A percentile compares a stretch with the other conserved stretches of the same genome.
Conservation (phyloP, 2,329 filamentous ascomycete genomes). For the Esteya vermicola region DNA sequence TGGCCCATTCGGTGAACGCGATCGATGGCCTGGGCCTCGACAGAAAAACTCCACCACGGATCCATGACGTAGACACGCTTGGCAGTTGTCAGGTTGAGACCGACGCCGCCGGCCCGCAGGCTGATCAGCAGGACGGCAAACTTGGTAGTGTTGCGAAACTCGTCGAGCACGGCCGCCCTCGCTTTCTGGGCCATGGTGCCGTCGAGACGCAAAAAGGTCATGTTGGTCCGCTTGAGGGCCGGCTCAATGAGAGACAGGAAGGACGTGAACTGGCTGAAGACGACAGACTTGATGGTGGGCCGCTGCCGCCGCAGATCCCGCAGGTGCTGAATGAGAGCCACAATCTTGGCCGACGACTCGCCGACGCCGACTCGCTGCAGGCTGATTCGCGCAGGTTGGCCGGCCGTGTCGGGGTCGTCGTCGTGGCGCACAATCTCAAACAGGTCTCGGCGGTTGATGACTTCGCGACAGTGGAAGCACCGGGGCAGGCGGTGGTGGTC, state of each 20-base stretch:
- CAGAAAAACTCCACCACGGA: slow-evolving; percentile 96
- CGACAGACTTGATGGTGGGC: slow-evolving; percentile 68
- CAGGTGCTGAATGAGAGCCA: slow-evolving; percentile 62
- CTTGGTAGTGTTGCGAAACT: slow-evolving; percentile 50
- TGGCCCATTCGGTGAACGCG: slow-evolving; percentile 96
- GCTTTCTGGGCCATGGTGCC: slow-evolving; percentile 79
- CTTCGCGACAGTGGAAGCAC: slow-evolving; percentile 83
- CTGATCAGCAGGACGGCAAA: slow-evolving; percentile 71
- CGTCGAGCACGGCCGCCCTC: slow-evolving; percentile 60
- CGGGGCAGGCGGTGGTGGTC: slow-evolving; percentile 61
- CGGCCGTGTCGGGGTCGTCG: slow-evolving; percentile 28
- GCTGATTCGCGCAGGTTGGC: slow-evolving; percentile 37
- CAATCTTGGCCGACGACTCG: slow-evolving; percentile 78
- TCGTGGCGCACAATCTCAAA: slow-evolving; percentile 86
- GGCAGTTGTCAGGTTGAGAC: slow-evolving; percentile 80
- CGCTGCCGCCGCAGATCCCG: slow-evolving; percentile 50
- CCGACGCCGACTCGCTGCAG: slow-evolving; percentile 46
- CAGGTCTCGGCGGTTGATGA: slow-evolving; percentile 68
- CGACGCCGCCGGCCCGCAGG: slow-evolving; percentile 81
- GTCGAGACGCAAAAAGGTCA: slow-evolving; percentile 77
- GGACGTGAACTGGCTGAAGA: slow-evolving; percentile 96
- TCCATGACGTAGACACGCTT: slow-evolving; percentile 98
- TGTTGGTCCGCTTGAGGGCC: slow-evolving; percentile 55
- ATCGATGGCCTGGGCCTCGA: slow-evolving; percentile 95
- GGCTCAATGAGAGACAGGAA: slow-evolving; percentile 87